Percentiles rank a stretch among this genome's conserved stretches.
Evolutionary conservation across 768 basidiomycete species (phyloP).

Genomic region (Cytidiella melzeri): DNA sequence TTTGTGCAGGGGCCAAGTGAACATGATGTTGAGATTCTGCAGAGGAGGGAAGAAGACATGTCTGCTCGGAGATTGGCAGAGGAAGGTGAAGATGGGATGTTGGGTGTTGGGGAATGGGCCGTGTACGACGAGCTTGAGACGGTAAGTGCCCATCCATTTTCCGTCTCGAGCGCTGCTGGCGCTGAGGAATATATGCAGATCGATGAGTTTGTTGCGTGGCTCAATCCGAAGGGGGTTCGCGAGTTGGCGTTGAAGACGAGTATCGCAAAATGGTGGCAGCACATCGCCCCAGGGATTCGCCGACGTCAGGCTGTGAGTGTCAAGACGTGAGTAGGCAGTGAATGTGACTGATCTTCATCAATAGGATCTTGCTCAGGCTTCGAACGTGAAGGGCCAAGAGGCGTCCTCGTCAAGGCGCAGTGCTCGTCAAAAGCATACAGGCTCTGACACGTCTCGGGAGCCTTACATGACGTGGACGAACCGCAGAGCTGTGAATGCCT

Average conservation of each 20-base stretch:
- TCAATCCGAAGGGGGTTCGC: slow-evolving; percentile 87
- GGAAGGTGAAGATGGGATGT: slow-evolving; percentile 71
- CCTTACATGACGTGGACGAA: slow-evolving; percentile 90
- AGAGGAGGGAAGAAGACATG: slow-evolving; percentile 50
- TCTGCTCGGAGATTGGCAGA: slow-evolving; percentile 61
- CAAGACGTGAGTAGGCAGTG: background rate
- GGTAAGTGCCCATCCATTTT: slow-evolving; percentile 40
- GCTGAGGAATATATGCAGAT: slow-evolving; percentile 42
- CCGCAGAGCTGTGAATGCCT: slow-evolving; percentile 53
- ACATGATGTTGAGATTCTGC: slow-evolving; percentile 69
- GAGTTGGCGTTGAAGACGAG: slow-evolving; percentile 75
- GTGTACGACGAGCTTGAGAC: slow-evolving; percentile 82
- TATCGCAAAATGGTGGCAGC: slow-evolving; percentile 79
- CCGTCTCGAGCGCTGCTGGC: background rate
- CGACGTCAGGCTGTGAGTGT: slow-evolving; percentile 66
- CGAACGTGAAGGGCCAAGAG: slow-evolving; percentile 49
- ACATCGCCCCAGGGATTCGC: slow-evolving; percentile 73
- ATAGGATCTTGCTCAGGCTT: slow-evolving; percentile 45
- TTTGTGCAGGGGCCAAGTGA: slow-evolving; percentile 91
- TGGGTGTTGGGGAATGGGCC: slow-evolving; percentile 84
- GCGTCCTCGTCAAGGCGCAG: slow-evolving; percentile 79
- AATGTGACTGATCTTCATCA: background rate
- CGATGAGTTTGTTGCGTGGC: slow-evolving; percentile 79
- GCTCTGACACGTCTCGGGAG: slow-evolving; percentile 64
- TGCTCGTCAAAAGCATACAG: slow-evolving; percentile 51